Base-by-base conservation (phyloP, 257 asterid genomes). In the Vinca minor region DNA sequence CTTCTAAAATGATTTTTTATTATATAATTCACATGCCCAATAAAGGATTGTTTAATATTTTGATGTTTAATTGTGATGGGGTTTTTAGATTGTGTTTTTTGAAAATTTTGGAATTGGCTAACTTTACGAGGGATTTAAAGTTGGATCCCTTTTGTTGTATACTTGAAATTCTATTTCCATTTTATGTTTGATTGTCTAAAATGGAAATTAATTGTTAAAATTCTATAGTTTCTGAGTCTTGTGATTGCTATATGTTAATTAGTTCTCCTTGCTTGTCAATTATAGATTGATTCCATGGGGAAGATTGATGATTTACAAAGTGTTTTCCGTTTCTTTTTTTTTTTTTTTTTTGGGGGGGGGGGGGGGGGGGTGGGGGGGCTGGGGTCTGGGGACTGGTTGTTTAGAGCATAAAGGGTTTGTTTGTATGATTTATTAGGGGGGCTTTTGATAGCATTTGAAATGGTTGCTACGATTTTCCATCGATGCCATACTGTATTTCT, bases 1-100 rank as follows among this genome's bases (percentile, higher is more conserved):
- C 21, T 4, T 34, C 18, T 55, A 9, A n/a, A n/a, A n/a, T n/a
- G n/a, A n/a, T n/a, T 8, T 6, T 18, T 38, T 42, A 5, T 23
- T 29, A 28, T 0, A 29, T 10, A 20, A 11, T 5, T 66, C 35
- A 38, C 11, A 9, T 11, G 4, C 46, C 14, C 34, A n/a, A n/a
- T 31, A 18, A 14, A 25, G 9, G 31, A 8, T 26, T 39, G n/a
- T 9, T n/a, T 35, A 46, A 34, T 12, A 41, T 41, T 17, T 23
- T 2, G 38, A 26, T 31, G 28, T 31, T 65, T 42, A 45, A 38
- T 13, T 49, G 31, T 54, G 25, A 42, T 59, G 62, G 67, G 68
- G n/a, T n/a, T n/a, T n/a, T n/a, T n/a, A n/a, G n/a, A 34, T 34
- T 13, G 41, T 31, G 25, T 57, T 25, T 39, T 21, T 11, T 52